These are phyloP conservation scores for Elaeis oleifera DNA, from an alignment of 202 grass and related monocot species.

Conservation along the genomic window DNA sequence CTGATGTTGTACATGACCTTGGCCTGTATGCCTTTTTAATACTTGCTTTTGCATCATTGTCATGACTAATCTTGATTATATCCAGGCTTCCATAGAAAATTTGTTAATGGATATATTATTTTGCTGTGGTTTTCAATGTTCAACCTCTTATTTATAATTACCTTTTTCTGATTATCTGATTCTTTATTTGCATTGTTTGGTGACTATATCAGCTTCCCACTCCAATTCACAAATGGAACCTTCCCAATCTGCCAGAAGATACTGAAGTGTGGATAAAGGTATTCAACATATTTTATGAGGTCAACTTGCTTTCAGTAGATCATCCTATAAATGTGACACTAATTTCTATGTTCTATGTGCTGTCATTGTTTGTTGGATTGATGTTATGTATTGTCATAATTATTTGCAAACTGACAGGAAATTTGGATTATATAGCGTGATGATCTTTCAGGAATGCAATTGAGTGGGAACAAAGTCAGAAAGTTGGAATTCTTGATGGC, in stretches of 20 bases:
- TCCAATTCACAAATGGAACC: slow-evolving; percentile 94
- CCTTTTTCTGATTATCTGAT: neutral
- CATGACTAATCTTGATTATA: too few relatives aligned
- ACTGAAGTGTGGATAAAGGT: slow-evolving; percentile 99
- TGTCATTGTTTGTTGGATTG: neutral
- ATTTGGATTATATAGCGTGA: slow-evolving; percentile 45
- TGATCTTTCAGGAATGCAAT: slow-evolving; percentile 90
- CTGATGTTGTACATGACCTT: too few relatives aligned
- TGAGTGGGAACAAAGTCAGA: slow-evolving; percentile 93
- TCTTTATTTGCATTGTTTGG: slow-evolving; percentile 1
- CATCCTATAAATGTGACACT: too few relatives aligned
- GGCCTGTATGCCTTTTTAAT: too few relatives aligned
- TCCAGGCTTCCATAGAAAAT: too few relatives aligned
- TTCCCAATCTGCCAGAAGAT: slow-evolving; percentile 71
- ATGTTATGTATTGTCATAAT: neutral
- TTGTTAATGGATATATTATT: too few relatives aligned
- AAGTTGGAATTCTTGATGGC: slow-evolving; percentile 93
- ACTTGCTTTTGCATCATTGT: too few relatives aligned
- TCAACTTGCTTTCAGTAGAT: too few relatives aligned
- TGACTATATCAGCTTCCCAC: slow-evolving; percentile 52
- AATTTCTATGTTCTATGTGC: too few relatives aligned
- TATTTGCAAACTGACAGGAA: slow-evolving; percentile 14
- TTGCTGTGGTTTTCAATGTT: too few relatives aligned
- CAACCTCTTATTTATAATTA: too few relatives aligned
- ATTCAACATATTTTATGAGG: neutral